Conservation (phyloP, 2,329 filamentous ascomycete species). For the Arthrobotrys sinensis region DNA sequence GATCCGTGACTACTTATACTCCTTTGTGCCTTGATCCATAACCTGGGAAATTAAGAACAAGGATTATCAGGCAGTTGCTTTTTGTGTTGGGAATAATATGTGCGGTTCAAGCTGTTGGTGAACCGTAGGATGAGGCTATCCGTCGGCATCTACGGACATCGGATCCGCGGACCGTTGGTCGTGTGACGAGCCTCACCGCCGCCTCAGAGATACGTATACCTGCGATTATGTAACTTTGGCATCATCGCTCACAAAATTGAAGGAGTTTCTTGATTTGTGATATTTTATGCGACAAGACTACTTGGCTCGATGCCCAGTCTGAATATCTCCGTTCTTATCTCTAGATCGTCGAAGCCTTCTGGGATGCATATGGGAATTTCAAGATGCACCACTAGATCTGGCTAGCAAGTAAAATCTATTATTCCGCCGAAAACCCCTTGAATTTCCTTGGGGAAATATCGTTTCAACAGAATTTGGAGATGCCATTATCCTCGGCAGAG, state of each 20-base stretch:
- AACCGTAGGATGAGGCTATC: constrained; percentile 59
- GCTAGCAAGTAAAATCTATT: background rate
- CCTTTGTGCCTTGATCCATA: constrained; percentile 38
- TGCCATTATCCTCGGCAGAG: background rate
- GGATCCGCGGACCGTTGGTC: constrained; percentile 58
- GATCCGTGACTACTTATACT: constrained; percentile 41
- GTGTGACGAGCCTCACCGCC: constrained; percentile 46
- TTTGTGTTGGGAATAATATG: constrained; percentile 48
- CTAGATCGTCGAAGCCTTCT: constrained; percentile 7
- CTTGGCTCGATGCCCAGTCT: constrained; percentile 36
- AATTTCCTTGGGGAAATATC: background rate
- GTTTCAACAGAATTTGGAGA: background rate
- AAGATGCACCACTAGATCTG: constrained; percentile 8
- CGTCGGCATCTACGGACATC: constrained; percentile 49
- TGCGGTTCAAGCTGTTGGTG: constrained; percentile 38
- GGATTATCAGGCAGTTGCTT: constrained; percentile 27
- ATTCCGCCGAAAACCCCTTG: constrained; percentile 1
- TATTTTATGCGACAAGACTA: constrained; percentile 11
- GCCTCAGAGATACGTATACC: constrained; percentile 22
- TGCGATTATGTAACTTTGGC: constrained; percentile 53
- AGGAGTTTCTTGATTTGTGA: constrained; percentile 14
- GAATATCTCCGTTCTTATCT: constrained; percentile 27
- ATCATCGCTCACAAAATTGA: constrained; percentile 8
- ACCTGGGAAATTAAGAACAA: constrained; percentile 30
- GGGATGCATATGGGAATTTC: background rate